Base-by-base conservation (phyloP, 768 basidiomycete species). In the Lactarius psammicola region DNA sequence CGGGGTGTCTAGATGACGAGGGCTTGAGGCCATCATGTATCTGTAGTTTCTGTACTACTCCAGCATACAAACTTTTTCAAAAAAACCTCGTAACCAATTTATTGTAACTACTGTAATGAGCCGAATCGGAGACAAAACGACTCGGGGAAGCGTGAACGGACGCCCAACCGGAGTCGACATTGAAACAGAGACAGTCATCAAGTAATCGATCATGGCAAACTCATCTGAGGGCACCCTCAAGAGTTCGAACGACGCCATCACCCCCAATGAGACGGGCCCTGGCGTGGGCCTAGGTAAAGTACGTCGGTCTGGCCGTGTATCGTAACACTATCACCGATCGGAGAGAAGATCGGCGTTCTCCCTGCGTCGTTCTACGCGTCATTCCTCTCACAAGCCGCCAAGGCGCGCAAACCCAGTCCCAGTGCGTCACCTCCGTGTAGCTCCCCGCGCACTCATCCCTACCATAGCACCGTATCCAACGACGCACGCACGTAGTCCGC, bases 381-480 rank as follows among this genome's bases (percentile, higher is more conserved):
- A 2, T 92, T 89, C 73, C 75, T 93, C 23, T 92, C 90, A 2
- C 75, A 81, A 59, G 69, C 72, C 26, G 87, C 89, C 26, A 90
- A 85, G 72, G 79, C 80, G 70, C 80, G 85, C 56, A 83, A 81
- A 72, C 86, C 87, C 70, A 67, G 68, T 63, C 68, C 59, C 68
- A 90, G 87, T 90, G 64, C 80, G 87, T 68, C 75, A 2, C 5
- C 30, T 4, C 31, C 36, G 38, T 33, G 18, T n/a, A 7, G 31
- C 4, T 53, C 30, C 9, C 23, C 18, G 31, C 31, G 31, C 31
- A 33, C 31, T 7, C 31, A 33, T 3, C 31, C 31, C 31, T 3
- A 33, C 31, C 31, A 3, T 33, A 33, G 31, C 31, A 4, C n/a
- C 31, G 31, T 7, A 33, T 7, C 31, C 31, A 33, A 40, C 23